Evolutionary conservation across 495 filamentous ascomycete species (phyloP).

Genomic region (Schizothecium vesticola): DNA sequence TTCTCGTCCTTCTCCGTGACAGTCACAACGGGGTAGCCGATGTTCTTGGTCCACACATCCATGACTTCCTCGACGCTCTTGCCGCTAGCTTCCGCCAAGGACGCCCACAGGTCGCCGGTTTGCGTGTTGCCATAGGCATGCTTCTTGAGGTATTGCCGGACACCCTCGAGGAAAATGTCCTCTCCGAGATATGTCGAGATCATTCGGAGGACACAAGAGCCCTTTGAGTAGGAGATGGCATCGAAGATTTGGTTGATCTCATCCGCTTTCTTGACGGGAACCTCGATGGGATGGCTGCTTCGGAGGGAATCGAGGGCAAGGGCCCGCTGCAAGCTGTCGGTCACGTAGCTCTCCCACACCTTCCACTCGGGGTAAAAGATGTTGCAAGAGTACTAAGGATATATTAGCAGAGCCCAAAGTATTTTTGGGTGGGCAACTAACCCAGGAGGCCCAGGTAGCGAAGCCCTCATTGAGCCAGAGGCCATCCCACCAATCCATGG

Average conservation of each 20-base stretch:
- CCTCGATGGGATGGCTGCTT: conserved; percentile 95
- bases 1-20: conserved; percentile 57
- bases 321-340: conserved; percentile 83
- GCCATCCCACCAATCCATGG: conserved; percentile 99
- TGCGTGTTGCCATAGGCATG: conserved; percentile 83
- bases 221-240: conserved; percentile 95
- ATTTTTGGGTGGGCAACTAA: background rate
- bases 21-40: conserved; percentile 67
- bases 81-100: conserved; percentile 82
- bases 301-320: conserved; percentile 83
- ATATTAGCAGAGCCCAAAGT: conserved; percentile 16
- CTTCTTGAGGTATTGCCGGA: conserved; percentile 88
- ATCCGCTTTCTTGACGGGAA: conserved; percentile 88
- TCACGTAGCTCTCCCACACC: conserved; percentile 94
- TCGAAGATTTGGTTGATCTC: conserved; percentile 99
- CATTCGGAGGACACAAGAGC: conserved; percentile 93
- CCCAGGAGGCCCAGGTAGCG: conserved; percentile 71
- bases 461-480: conserved; percentile 98
- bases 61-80: conserved; percentile 78
- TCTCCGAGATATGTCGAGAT: conserved; percentile 93
- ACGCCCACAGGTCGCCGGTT: conserved; percentile 87
- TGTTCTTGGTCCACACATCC: conserved; percentile 74
- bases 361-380: conserved; percentile 97
- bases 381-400: conserved; percentile 65
- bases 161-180: conserved; percentile 87